These are phyloP conservation scores for Nakazawaea laoshanensis DNA, from an alignment of 805 yeast genomes.

Conservation along the genomic window DNA sequence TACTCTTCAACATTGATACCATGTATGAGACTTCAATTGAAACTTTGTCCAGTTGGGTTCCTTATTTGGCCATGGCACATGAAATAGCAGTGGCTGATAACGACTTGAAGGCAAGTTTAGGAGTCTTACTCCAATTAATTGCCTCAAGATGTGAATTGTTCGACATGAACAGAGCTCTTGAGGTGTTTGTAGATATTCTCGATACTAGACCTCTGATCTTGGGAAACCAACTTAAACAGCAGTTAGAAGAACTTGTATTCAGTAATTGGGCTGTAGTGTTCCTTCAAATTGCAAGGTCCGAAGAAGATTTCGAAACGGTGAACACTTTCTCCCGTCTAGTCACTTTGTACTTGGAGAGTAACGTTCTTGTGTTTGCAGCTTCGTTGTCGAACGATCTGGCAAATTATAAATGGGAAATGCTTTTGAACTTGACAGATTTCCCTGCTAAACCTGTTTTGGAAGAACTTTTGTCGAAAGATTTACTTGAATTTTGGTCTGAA, in stretches of 20 bases:
- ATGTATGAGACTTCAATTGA: slow-evolving; percentile 14
- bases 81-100: slow-evolving; percentile 21
- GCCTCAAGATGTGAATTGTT: slow-evolving; percentile 8
- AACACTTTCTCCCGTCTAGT: slow-evolving; percentile 35
- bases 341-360: slow-evolving; percentile 37
- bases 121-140: slow-evolving; percentile 14
- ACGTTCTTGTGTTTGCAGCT: slow-evolving; percentile 32
- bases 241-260: slow-evolving; percentile 28
- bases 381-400: slow-evolving; percentile 26
- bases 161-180: slow-evolving; percentile 21
- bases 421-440: slow-evolving; percentile 45
- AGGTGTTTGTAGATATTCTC: slow-evolving; percentile 32
- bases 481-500: slow-evolving; percentile 65
- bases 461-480: slow-evolving; percentile 45
- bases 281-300: slow-evolving; percentile 23
- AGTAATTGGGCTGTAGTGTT: slow-evolving; percentile 35
- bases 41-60: slow-evolving; percentile 26
- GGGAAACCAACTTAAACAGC: slow-evolving; percentile 20
- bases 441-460: slow-evolving; percentile 52
- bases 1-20: slow-evolving; percentile 10
- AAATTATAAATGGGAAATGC: slow-evolving; percentile 34
- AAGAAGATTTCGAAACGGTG: slow-evolving; percentile 27
- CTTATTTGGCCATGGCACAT: slow-evolving; percentile 28
- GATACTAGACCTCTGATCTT: slow-evolving; percentile 38
- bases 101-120: slow-evolving; percentile 15